Conservation (phyloP, 805 yeast species). For the Saccharomycopsis capsularis region DNA sequence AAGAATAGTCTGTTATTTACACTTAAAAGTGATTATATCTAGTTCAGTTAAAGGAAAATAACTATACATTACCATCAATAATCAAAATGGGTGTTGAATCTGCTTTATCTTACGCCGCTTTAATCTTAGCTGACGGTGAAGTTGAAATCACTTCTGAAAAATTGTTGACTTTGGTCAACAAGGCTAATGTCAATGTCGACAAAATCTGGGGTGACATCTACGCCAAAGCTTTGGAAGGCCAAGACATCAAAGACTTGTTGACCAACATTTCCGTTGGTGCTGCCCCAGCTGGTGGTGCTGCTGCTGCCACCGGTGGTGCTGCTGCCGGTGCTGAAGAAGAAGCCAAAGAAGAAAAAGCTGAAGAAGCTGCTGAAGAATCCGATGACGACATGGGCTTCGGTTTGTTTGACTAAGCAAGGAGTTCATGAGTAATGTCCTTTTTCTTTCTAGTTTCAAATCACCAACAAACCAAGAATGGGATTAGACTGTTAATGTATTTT, state of each 20-base stretch:
- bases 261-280: constrained; percentile 65
- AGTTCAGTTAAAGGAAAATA: constrained; percentile 15
- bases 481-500: too few species aligned
- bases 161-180: constrained; percentile 65
- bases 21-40: constrained; percentile 42
- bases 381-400: constrained; percentile 89
- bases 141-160: constrained; percentile 81
- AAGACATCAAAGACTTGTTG: constrained; percentile 74
- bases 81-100: constrained; percentile 63
- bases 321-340: constrained; percentile 59
- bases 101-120: constrained; percentile 87
- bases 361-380: constrained; percentile 44
- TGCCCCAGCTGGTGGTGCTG: constrained; percentile 67
- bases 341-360: constrained; percentile 54
- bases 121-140: constrained; percentile 89
- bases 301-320: constrained; percentile 54
- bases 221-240: constrained; percentile 83
- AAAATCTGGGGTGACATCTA: constrained; percentile 80
- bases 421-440: too few species aligned
- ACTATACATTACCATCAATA: neutral
- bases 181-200: constrained; percentile 81
- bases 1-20: constrained; percentile 35
- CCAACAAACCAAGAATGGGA: too few species aligned
- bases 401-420: constrained; percentile 68
- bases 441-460: too few species aligned